Percentiles rank a stretch among this genome's conserved stretches.
phyloP scores from a whole-genome alignment of 176 grass and related monocot species.

The Stipa capillata region DNA sequence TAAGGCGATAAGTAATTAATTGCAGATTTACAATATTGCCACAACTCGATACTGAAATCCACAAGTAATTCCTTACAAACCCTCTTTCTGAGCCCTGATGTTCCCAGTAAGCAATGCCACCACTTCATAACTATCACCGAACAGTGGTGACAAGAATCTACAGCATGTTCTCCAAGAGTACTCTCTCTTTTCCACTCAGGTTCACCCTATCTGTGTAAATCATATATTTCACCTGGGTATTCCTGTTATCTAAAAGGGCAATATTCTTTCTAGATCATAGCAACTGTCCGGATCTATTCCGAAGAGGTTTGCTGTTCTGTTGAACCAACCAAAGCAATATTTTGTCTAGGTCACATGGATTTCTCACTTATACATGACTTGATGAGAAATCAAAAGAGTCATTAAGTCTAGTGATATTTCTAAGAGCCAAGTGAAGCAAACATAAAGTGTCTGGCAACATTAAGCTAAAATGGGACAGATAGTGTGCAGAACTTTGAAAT shows the following conservation, averaged over 20 bases:
- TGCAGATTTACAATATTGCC: not conserved
- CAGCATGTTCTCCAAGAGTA: too few relatives aligned
- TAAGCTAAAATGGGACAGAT: not conserved
- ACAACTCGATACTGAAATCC: not conserved
- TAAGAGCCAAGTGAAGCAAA: not conserved
- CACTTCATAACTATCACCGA: too few relatives aligned
- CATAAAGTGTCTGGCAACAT: not conserved
- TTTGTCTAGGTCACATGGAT: not conserved
- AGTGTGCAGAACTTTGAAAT: not conserved
- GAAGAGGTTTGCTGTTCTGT: not conserved
- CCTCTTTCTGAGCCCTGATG: not conserved
- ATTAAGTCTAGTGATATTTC: not conserved
- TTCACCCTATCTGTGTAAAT: too few relatives aligned
- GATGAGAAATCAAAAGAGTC: not conserved
- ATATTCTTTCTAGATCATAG: not conserved
- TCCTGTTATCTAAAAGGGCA: too few relatives aligned
- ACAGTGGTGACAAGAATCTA: too few relatives aligned
- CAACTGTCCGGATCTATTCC: not conserved
- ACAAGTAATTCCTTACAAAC: not conserved
- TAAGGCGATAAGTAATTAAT: not conserved
- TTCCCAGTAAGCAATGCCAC: too few relatives aligned
- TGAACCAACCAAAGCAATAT: not conserved
- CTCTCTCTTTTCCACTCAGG: too few relatives aligned
- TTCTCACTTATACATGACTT: not conserved
- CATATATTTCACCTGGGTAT: too few relatives aligned